Evolutionary conservation across 1,284 basidiomycete genomes (phyloP).

Genomic region (Leucoagaricus sp.): DNA sequence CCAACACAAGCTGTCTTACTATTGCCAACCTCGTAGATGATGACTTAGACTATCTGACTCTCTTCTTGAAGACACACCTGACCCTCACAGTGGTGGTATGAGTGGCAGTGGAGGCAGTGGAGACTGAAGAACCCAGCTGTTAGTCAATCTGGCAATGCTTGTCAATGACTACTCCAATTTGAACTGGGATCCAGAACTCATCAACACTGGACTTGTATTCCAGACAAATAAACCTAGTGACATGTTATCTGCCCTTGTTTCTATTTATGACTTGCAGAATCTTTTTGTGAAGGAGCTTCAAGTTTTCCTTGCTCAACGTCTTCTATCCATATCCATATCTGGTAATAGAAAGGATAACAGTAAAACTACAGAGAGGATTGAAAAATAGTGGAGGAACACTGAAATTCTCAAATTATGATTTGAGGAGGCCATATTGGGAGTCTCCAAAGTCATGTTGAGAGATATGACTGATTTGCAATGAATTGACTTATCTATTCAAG

Average conservation of each 20-base stretch:
- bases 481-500: slow-evolving; percentile 83
- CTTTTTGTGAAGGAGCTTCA: slow-evolving; percentile 94
- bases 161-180: slow-evolving; percentile 87
- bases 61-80: slow-evolving; percentile 77
- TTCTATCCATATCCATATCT: slow-evolving; percentile 65
- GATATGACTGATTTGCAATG: slow-evolving; percentile 93
- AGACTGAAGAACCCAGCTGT: neutral
- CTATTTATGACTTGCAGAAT: slow-evolving; percentile 94
- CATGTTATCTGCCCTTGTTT: slow-evolving; percentile 91
- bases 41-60: slow-evolving; percentile 74
- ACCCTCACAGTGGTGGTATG: slow-evolving; percentile 41
- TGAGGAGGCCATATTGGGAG: slow-evolving; percentile 86
- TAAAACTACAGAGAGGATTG: slow-evolving; percentile 79
- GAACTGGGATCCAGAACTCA: slow-evolving; percentile 91
- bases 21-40: slow-evolving; percentile 90
- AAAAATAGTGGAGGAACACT: slow-evolving; percentile 88
- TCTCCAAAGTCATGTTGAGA: slow-evolving; percentile 95
- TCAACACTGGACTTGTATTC: slow-evolving; percentile 93
- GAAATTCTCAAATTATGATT: slow-evolving; percentile 94
- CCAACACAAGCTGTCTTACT: slow-evolving; percentile 91
- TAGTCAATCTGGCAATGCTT: neutral
- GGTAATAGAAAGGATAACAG: slow-evolving; percentile 34
- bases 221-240: slow-evolving; percentile 86
- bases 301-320: slow-evolving; percentile 80
- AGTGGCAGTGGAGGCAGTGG: neutral